These are phyloP conservation scores for Eragrostis curvula DNA, from an alignment of 176 grass and related monocot species.

Conservation along the genomic window DNA sequence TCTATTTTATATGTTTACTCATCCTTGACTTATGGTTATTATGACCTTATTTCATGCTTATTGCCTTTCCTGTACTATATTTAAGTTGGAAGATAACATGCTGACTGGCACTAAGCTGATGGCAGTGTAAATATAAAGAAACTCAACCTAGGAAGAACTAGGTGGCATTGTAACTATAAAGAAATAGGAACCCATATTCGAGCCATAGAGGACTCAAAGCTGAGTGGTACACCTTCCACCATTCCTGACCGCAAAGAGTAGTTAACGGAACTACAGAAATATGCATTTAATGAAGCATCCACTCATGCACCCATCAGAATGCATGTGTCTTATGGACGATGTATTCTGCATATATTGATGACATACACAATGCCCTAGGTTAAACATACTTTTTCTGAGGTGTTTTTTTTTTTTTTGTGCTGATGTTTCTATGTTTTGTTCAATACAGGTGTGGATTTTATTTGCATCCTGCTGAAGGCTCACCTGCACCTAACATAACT, in stretches of 20 bases:
- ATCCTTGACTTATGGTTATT: conserved; percentile 16
- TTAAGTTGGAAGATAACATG: conserved; percentile 3
- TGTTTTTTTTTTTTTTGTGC: neutral
- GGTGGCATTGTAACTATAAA: too few species aligned
- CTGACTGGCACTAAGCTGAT: neutral
- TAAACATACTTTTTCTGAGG: neutral
- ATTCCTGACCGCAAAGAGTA: neutral
- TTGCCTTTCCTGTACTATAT: conserved; percentile 9
- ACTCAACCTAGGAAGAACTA: too few species aligned
- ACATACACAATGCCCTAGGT: neutral
- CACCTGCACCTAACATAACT: conserved; percentile 73
- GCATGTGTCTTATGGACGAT: neutral
- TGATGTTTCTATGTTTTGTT: conserved; percentile 36
- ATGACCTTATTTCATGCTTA: neutral
- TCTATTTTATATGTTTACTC: conserved; percentile 12
- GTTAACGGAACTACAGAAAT: neutral
- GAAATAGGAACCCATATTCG: neutral
- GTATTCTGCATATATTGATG: neutral
- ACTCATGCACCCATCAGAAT: neutral
- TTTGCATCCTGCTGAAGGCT: conserved; percentile 92
- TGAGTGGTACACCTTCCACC: neutral
- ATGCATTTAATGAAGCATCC: neutral
- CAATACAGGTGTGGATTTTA: conserved; percentile 86
- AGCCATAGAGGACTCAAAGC: neutral
- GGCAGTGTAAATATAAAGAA: too few species aligned